Evolutionary conservation across 768 basidiomycete species (phyloP).

Genomic region (Gyrodon lividus): DNA sequence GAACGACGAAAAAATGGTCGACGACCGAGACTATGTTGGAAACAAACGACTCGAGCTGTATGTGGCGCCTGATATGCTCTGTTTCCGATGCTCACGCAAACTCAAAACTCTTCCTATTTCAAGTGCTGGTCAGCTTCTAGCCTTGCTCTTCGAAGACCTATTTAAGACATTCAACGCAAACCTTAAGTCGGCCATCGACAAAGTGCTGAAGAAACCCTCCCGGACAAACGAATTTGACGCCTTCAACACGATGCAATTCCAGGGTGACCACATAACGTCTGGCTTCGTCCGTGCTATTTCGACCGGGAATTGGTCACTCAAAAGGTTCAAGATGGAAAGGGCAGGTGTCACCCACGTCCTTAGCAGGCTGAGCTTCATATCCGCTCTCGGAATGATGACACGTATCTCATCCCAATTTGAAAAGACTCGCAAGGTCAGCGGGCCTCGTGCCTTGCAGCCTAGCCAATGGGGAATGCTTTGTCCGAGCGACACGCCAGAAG

Average conservation of each 20-base stretch:
- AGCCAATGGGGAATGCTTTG: constrained; percentile 99
- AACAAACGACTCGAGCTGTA: constrained; percentile 98
- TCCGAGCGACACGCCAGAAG: constrained; percentile 98
- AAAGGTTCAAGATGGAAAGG: constrained; percentile 99
- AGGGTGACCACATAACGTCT: constrained; percentile 93
- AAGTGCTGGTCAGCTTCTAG: constrained; percentile 94
- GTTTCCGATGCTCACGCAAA: constrained; percentile 10
- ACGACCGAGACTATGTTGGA: constrained; percentile 98
- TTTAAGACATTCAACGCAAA: constrained; percentile 99
- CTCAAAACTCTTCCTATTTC: constrained; percentile 28
- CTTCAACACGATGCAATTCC: constrained; percentile 90
- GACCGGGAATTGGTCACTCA: constrained; percentile 98
- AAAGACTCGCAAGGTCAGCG: constrained; percentile 98
- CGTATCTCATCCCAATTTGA: constrained; percentile 98
- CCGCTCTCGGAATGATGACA: constrained; percentile 99
- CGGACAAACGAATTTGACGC: constrained; percentile 95
- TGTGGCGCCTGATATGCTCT: constrained; percentile 31
- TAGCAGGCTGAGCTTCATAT: constrained; percentile 92
- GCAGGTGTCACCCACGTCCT: constrained; percentile 98
- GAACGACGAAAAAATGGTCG: constrained; percentile 95
- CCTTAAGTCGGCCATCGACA: constrained; percentile 93
- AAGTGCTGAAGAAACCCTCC: constrained; percentile 93
- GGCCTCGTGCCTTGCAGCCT: constrained; percentile 94
- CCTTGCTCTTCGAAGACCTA: constrained; percentile 94
- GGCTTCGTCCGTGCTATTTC: constrained; percentile 97